Base-by-base conservation (phyloP, 441 rosid species). In the Adansonia madagascariensis region DNA sequence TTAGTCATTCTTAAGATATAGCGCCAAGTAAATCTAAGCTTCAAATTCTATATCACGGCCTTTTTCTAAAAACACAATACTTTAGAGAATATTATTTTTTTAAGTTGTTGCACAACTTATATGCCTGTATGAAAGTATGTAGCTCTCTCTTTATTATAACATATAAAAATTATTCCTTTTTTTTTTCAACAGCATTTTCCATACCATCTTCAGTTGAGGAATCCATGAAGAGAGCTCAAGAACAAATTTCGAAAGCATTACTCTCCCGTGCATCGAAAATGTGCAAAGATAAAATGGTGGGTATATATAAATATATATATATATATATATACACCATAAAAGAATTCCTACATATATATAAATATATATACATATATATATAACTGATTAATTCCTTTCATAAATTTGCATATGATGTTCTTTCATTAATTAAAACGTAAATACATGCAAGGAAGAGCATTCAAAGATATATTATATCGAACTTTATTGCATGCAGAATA, bases 221-320 rank as follows among this genome's bases (percentile, higher is more conserved):
- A 15, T 82, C 89, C 0, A 84, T 86, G 71, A 92, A 75, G 74
- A 84, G 84, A 83, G 91, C 88, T n/a, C 88, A 83, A 70, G 82
- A 86, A 65, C 91, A 90, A 70, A 88, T 64, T 57, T 76, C 95
- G 1, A 67, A 87, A 6, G 85, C 49, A 17, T 64, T 64, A 41
- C 84, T 90, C 74, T 78, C 89, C 31, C 90, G 86, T 8, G 96
- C 92, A 1, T 17, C 83, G 22, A 78, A 85, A 46, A 75, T 64
- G 69, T 64, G 69, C 49, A 64, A 64, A 41, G 69, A 64, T 17
- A 64, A 41, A 87, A 53, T 86, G 94, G 85, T 64, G 31, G 9
- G 35, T 3, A 59, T 6, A 20, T 57, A 5, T 0, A 24, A 24
- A 24, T 24, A 24, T 24, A 24, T 24, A 24, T 24, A 24, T 24